phyloP scores from a whole-genome alignment of 2,329 filamentous ascomycete species.

The Juglanconis juglandina region DNA sequence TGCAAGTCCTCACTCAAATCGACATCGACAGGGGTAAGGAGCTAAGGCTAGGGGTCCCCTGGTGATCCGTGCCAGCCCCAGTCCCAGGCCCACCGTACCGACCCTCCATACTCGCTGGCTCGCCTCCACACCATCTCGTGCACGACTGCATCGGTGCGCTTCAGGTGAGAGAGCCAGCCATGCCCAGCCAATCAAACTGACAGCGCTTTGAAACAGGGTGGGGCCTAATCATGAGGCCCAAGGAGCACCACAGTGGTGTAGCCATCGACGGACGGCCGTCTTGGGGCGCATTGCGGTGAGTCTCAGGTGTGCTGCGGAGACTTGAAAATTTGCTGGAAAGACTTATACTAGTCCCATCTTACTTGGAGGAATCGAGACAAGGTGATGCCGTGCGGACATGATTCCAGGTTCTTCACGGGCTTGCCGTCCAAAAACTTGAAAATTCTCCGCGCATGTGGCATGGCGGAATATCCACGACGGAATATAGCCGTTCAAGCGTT shows the following conservation, averaged over 20 bases:
- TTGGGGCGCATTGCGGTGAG: conserved; percentile 2
- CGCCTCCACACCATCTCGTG: conserved; percentile 1
- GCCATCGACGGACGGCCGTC: not conserved
- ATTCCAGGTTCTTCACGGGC: too few species aligned
- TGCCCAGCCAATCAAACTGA: conserved; percentile 1
- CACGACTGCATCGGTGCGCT: conserved; percentile 6
- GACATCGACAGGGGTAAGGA: not conserved
- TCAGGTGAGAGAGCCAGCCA: conserved; percentile 1
- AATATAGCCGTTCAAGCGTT: not conserved
- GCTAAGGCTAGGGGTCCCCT: not conserved
- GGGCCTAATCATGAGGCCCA: conserved; percentile 2
- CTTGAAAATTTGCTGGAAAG: not conserved
- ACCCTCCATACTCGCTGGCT: not conserved
- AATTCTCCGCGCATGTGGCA: too few species aligned
- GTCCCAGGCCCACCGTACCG: not conserved
- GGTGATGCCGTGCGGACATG: not conserved
- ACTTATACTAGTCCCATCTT: too few species aligned
- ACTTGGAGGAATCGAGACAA: not conserved
- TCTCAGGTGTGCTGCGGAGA: conserved; percentile 4
- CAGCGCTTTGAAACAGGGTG: conserved; percentile 1
- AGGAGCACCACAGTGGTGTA: not conserved
- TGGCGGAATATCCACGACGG: not conserved
- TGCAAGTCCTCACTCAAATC: not conserved
- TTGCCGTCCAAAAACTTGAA: too few species aligned
- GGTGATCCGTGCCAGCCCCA: not conserved